Conservation (phyloP, 768 basidiomycete species). For the Collybia sordida region DNA sequence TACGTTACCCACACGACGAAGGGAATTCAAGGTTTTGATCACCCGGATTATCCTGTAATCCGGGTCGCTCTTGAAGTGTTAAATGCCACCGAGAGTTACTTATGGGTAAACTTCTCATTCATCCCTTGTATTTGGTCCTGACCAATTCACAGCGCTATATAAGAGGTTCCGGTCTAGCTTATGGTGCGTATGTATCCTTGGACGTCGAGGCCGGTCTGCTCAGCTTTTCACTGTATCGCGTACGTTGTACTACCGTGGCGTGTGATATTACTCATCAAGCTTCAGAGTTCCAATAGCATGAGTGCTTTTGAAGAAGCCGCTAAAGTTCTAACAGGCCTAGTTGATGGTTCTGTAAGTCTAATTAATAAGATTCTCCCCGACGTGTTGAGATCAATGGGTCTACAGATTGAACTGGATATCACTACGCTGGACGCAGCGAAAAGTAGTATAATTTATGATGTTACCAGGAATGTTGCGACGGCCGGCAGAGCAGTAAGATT, state of each 20-base stretch:
- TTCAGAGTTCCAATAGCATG: constrained; percentile 76
- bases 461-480: constrained; percentile 81
- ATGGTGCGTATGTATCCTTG: constrained; percentile 75
- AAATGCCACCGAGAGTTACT: constrained; percentile 91
- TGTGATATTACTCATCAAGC: constrained; percentile 1
- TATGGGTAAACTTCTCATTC: constrained; percentile 64
- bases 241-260: constrained; percentile 29
- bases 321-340: constrained; percentile 74
- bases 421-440: constrained; percentile 88
- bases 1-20: constrained; percentile 79
- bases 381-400: not conserved
- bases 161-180: constrained; percentile 92
- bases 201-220: constrained; percentile 81
- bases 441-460: constrained; percentile 84
- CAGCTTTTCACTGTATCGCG: constrained; percentile 77
- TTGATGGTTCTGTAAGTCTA: constrained; percentile 72
- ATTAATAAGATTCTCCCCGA: too few relatives aligned
- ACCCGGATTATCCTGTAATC: constrained; percentile 84
- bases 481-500: constrained; percentile 77
- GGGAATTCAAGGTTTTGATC: constrained; percentile 75
- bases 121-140: not conserved
- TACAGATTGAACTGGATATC: constrained; percentile 76
- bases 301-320: constrained; percentile 81
- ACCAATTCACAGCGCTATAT: constrained; percentile 69
- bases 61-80: constrained; percentile 83